Percentiles rank a stretch among this genome's conserved stretches.
phyloP scores from a whole-genome alignment of 2,329 filamentous ascomycete genomes.

The Cladosporium phlei region DNA sequence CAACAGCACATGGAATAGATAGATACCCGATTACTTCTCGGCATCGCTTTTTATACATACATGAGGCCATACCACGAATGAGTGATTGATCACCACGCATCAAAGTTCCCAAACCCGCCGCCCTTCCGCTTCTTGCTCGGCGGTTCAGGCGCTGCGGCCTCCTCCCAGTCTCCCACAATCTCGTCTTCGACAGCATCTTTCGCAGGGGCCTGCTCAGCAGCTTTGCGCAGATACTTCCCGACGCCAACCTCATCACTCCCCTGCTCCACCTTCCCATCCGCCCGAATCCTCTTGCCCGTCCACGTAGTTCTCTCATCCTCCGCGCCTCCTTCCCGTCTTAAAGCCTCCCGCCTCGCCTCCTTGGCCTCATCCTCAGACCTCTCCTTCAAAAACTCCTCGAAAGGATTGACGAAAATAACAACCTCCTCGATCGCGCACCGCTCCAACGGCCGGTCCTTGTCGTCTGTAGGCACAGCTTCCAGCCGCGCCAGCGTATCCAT shows the following conservation, averaged over 20 bases:
- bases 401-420: constrained; percentile 86
- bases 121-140: constrained; percentile 67
- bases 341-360: constrained; percentile 60
- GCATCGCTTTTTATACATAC: background rate
- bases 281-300: constrained; percentile 86
- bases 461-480: constrained; percentile 71
- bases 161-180: constrained; percentile 58
- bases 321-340: constrained; percentile 62
- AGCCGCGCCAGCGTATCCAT: constrained; percentile 63
- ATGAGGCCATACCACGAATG: background rate
- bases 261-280: constrained; percentile 53
- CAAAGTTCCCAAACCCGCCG: constrained; percentile 90
- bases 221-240: constrained; percentile 77
- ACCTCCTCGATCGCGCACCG: constrained; percentile 79
- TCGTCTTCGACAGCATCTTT: constrained; percentile 48
- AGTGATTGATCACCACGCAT: constrained; percentile 64
- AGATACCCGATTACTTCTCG: no score
- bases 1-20: no score
- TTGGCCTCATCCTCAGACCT: constrained; percentile 49
- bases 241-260: constrained; percentile 50
- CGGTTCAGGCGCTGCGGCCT: constrained; percentile 64
- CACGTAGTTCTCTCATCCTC: constrained; percentile 90
- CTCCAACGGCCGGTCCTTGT: constrained; percentile 67
- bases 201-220: constrained; percentile 26
- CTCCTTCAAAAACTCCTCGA: constrained; percentile 83